Conservation (phyloP, 2,329 filamentous ascomycete species). For the Pseudogymnoascus sp. region DNA sequence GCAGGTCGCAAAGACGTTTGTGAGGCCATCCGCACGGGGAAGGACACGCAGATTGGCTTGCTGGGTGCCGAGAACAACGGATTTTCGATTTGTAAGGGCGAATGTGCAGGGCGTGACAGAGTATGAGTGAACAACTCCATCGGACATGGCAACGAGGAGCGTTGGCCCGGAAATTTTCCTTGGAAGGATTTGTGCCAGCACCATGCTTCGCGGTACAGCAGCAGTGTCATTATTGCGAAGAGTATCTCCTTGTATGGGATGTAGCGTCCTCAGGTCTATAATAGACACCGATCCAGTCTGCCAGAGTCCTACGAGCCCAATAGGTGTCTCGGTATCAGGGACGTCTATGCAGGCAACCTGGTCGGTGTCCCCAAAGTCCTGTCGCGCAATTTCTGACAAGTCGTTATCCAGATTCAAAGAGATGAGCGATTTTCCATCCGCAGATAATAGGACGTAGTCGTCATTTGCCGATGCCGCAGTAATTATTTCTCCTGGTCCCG, state of each 20-base stretch:
- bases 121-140: slow-evolving; percentile 84
- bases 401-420: slow-evolving; percentile 57
- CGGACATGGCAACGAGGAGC: slow-evolving; percentile 82
- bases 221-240: slow-evolving; percentile 58
- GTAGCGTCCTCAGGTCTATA: slow-evolving; percentile 58
- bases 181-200: slow-evolving; percentile 70
- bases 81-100: slow-evolving; percentile 65
- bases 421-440: slow-evolving; percentile 65
- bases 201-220: slow-evolving; percentile 75
- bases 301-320: slow-evolving; percentile 84
- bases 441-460: slow-evolving; percentile 61
- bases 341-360: slow-evolving; percentile 83
- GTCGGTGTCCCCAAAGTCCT: slow-evolving; percentile 56
- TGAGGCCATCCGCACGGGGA: slow-evolving; percentile 56
- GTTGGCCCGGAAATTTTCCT: slow-evolving; percentile 53
- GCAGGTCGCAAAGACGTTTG: slow-evolving; percentile 84
- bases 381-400: slow-evolving; percentile 49
- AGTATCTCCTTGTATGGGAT: slow-evolving; percentile 56
- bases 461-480: slow-evolving; percentile 72
- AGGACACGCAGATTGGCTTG: slow-evolving; percentile 75
- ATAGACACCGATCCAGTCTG: slow-evolving; percentile 72
- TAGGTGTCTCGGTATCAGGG: slow-evolving; percentile 46
- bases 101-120: slow-evolving; percentile 56
- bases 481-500: slow-evolving; percentile 48
- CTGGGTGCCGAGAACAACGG: slow-evolving; percentile 75